Evolutionary conservation across 805 yeast species (phyloP), one percentile per base, ranked within the genome.

Genomic region (Torulaspora maleeae): DNA sequence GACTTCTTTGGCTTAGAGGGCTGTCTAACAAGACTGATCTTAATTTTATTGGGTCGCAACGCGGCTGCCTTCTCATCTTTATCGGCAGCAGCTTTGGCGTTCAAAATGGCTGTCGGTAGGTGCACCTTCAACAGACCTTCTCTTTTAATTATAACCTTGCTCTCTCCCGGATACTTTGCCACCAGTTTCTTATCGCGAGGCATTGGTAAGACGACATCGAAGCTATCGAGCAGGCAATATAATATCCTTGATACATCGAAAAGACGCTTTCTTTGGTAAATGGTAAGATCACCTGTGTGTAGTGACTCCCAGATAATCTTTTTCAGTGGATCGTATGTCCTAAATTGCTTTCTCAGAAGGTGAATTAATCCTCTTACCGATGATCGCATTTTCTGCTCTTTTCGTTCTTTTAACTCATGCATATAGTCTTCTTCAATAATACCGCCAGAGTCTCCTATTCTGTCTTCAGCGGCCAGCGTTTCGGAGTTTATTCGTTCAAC

Each of bases 111-210:
- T 6, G 63, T 51, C 1, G 59, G 55, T 5, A 64, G 36, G 38
- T 58, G 64, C 1, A 64, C 50, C 43, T 63, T 64, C 40, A 64
- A 47, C 1, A 58, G 40, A 27, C 73, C 71, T 54, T 80, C 83
- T 48, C 87, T 69, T 51, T 74, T 82, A 15, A 88, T 66, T 5
- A 76, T 69, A n/a, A 87, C 68, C 32, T 70, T 70, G 3, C 82
- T 82, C 20, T 69, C 68, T 0, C 78, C 83, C 4, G 72, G 51
- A 41, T 76, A 55, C 51, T 73, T 75, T 0, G 88, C 86, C 6
- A 77, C 78, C 19, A 93, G 69, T 52, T 78, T 79, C 59, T 78
- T 82, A 42, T 79, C 80, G 52, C 80, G 74, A 2, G 96, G 96
- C 11, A 80, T 66, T 5, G 79, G 75, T 17, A 89, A 66, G 3